phyloP scores from a whole-genome alignment of 2,329 filamentous ascomycete genomes.

The Colletotrichum coccodes region DNA sequence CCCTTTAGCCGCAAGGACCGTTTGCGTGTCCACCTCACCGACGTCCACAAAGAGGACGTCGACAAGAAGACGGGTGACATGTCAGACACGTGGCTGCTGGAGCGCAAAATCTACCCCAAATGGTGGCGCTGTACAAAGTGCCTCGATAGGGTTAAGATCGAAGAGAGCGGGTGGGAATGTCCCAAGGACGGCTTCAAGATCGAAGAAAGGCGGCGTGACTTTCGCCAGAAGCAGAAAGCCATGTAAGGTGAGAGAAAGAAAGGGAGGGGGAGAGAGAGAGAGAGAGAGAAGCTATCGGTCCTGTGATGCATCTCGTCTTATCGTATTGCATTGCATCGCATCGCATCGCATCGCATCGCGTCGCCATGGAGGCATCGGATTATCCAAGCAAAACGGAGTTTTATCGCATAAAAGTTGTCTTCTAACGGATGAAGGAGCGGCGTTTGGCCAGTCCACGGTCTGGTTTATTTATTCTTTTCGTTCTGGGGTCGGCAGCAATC shows the following conservation, averaged over 20 bases:
- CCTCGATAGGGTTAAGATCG: slow-evolving; percentile 55
- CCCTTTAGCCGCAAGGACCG: slow-evolving; percentile 67
- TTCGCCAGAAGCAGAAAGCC: slow-evolving; percentile 26
- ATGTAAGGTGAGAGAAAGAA: background rate
- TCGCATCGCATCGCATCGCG: background rate
- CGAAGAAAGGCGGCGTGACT: slow-evolving; percentile 33
- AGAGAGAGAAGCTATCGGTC: background rate
- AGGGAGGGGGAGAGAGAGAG: background rate
- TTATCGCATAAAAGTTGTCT: slow-evolving; percentile 25
- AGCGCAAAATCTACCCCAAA: slow-evolving; percentile 48
- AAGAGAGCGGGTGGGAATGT: slow-evolving; percentile 55
- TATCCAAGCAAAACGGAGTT: slow-evolving; percentile 16
- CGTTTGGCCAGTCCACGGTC: slow-evolving; percentile 3
- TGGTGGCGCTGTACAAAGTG: slow-evolving; percentile 69
- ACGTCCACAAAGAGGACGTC: slow-evolving; percentile 65
- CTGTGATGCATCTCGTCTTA: background rate
- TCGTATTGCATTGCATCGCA: background rate
- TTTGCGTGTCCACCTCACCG: slow-evolving; percentile 65
- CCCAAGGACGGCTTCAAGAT: slow-evolving; percentile 35
- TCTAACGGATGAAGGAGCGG: slow-evolving; percentile 14
- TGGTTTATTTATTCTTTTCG: background rate
- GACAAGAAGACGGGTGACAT: slow-evolving; percentile 52
- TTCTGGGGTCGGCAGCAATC: background rate
- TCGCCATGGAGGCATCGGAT: background rate
- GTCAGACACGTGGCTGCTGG: slow-evolving; percentile 49